Conservation (phyloP, 495 filamentous ascomycete genomes). For the Cercophora sp. region DNA sequence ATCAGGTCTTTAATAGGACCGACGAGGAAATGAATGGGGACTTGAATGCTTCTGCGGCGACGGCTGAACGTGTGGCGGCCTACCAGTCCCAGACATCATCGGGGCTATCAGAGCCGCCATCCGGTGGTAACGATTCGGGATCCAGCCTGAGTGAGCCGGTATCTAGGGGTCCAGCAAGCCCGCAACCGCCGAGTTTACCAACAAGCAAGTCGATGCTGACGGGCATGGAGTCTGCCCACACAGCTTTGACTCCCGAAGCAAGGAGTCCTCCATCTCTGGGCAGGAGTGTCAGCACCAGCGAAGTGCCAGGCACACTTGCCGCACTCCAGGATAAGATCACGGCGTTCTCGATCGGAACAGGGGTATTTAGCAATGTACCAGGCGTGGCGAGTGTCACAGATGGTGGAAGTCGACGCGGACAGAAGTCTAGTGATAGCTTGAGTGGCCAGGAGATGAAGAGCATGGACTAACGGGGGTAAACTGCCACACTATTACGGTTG, state of each 20-base stretch:
- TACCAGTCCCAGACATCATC: constrained; percentile 26
- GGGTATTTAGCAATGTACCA: constrained; percentile 22
- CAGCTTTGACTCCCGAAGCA: constrained; percentile 33
- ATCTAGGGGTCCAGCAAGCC: constrained; percentile 22
- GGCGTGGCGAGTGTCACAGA: no score
- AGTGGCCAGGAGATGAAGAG: constrained; percentile 32
- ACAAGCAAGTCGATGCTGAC: constrained; percentile 40
- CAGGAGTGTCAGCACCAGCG: constrained; percentile 40
- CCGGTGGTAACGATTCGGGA: constrained; percentile 9
- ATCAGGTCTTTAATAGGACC: constrained; percentile 75
- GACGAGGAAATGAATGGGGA: constrained; percentile 91
- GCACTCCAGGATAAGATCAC: constrained; percentile 46
- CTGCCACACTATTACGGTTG: no score
- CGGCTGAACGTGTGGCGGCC: constrained; percentile 28
- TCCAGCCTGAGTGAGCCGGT: constrained; percentile 20
- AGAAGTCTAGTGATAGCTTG: no score
- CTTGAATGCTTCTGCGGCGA: constrained; percentile 37
- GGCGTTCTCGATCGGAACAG: constrained; percentile 39
- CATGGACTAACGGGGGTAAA: constrained; percentile 23
- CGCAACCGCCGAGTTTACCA: constrained; percentile 33
- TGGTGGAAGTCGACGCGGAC: background rate
- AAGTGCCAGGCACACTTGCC: constrained; percentile 36
- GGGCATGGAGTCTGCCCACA: constrained; percentile 38
- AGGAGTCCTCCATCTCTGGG: constrained; percentile 30
- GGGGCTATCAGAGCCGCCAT: constrained; percentile 14